phyloP scores from a whole-genome alignment of 1,284 basidiomycete genomes.

The Mycosarcoma mackinlayi region DNA sequence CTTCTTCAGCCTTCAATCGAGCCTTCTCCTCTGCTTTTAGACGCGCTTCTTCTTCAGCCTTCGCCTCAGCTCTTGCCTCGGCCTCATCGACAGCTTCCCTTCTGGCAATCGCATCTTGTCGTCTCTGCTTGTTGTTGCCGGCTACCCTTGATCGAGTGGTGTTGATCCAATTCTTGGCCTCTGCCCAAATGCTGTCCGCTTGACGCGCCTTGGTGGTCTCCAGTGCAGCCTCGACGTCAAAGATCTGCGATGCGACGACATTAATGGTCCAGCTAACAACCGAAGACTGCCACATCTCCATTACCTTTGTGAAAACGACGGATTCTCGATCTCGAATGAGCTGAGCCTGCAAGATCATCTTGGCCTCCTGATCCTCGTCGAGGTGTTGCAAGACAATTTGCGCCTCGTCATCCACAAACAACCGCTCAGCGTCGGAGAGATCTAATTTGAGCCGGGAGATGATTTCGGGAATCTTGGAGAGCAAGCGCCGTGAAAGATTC shows the following conservation, averaged over 20 bases:
- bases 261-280: slow-evolving; percentile 26
- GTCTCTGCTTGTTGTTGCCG: slow-evolving; percentile 4
- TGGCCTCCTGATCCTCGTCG: background rate
- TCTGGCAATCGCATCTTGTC: slow-evolving; percentile 1
- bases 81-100: background rate
- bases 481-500: slow-evolving; percentile 6
- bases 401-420: slow-evolving; percentile 11
- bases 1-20: slow-evolving; percentile 2
- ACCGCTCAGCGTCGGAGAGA: background rate
- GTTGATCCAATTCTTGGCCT: slow-evolving; percentile 14
- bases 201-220: background rate
- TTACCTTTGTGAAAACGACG: slow-evolving; percentile 8
- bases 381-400: slow-evolving; percentile 6
- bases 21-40: slow-evolving; percentile 7
- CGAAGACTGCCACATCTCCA: slow-evolving; percentile 24
- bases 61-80: background rate
- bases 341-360: slow-evolving; percentile 7
- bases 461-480: slow-evolving; percentile 1
- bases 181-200: background rate
- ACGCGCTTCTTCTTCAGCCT: slow-evolving; percentile 4
- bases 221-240: slow-evolving; percentile 4
- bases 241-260: slow-evolving; percentile 12
- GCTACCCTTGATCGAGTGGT: background rate
- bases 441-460: background rate
- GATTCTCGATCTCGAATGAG: slow-evolving; percentile 15